Evolutionary conservation across 2,329 filamentous ascomycete genomes (phyloP), one percentile per base, ranked within the genome.

Genomic region (Trichoderma semiorbis): DNA sequence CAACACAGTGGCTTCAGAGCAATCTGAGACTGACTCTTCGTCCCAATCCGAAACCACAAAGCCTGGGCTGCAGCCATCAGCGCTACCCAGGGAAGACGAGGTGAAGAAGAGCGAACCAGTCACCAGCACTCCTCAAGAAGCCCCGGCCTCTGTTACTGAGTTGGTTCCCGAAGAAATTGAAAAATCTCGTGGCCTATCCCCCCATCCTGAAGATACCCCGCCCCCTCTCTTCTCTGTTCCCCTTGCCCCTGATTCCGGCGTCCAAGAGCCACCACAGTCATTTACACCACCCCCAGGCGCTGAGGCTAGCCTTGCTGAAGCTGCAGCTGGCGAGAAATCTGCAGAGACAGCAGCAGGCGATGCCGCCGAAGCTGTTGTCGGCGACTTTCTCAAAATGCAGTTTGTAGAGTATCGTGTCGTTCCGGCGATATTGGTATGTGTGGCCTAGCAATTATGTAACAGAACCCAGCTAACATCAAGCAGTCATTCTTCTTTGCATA

Each of bases 401-500:
- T 98, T 99, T 83, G 95, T 98, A 28, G 92, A 98, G 81, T 90
- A 98, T 81, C 90, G 91, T 75, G 96, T 99, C 74, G 95, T 99
- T 68, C 96, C 96, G 32, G 97, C 94, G 2, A 98, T 99, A 77
- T 83, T 99, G 80, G 94, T 97, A 87, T 87, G 92, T 75, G 50
- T 61, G 21, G 14, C 28, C 11, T n/a, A 14, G 12, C 53, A 63
- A 14, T 16, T 21, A 39, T n/a, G 11, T 4, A 30, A 34, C 12
- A n/a, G 34, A 3, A 1, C 2, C 12, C 10, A 10, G 14, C 30
- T 63, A 53, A 10, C 66, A 18, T 62, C 34, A 77, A 7, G 1
- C 75, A 97, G 94, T 93, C 94, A 71, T 98, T 98, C 85, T 99
- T 99, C 84, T 99, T 99, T 85, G 90, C 92, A 72, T 99, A 98